A percentile compares a stretch with the other conserved stretches of the same genome.
Conservation (phyloP, 2,329 filamentous ascomycete genomes). For the Penicillium sp. region DNA sequence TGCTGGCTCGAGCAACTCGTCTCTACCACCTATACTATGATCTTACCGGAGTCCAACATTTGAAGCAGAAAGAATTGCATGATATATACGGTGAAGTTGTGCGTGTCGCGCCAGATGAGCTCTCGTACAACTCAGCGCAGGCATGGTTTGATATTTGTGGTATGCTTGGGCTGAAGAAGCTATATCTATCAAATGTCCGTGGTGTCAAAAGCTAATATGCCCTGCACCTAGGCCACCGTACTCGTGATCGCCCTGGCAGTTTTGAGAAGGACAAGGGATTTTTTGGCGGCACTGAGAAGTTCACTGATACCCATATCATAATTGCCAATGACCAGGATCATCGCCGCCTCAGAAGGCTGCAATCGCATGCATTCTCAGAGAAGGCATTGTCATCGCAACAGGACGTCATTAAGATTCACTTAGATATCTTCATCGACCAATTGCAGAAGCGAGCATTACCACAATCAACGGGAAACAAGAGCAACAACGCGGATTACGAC, state of each 20-base stretch:
- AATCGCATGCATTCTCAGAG: background rate
- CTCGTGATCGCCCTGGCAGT: background rate
- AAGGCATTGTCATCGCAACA: conserved; percentile 7
- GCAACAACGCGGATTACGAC: background rate
- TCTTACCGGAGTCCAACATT: conserved; percentile 21
- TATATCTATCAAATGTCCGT: too few relatives aligned
- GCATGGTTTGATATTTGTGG: conserved; percentile 38
- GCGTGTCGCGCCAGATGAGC: conserved; percentile 38
- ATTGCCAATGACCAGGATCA: background rate
- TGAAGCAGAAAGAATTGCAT: conserved; percentile 25
- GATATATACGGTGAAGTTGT: conserved; percentile 34
- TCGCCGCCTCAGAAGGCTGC: background rate
- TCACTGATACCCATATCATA: background rate
- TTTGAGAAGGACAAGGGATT: conserved; percentile 3
- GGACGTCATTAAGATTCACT: conserved; percentile 8
- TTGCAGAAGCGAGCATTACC: conserved; percentile 12
- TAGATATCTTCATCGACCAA: conserved; percentile 23
- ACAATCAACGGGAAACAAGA: background rate
- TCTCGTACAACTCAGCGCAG: conserved; percentile 37
- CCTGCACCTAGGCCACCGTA: conserved; percentile 13
- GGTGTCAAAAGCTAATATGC: conserved; percentile 10
- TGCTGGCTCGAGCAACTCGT: conserved; percentile 7
- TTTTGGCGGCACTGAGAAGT: background rate
- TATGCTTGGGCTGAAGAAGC: conserved; percentile 25
- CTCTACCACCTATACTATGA: conserved; percentile 11